Conservation (phyloP, 305 asterid species). For the Fraxinus baroniana region DNA sequence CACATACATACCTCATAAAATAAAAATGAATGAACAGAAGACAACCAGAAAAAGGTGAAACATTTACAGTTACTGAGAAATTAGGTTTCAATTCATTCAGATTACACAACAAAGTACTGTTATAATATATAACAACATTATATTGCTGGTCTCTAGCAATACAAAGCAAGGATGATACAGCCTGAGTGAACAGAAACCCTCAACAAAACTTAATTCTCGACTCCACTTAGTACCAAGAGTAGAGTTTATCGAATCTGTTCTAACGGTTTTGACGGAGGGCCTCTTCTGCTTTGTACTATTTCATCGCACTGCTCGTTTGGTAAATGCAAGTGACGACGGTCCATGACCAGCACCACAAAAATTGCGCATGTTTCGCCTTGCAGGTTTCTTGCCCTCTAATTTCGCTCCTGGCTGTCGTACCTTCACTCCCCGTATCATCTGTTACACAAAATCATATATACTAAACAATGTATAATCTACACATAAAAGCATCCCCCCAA, state of each 20-base stretch:
- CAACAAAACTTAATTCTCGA: slow-evolving; percentile 3
- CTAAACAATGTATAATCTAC: neutral
- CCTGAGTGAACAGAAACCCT: slow-evolving; percentile 5
- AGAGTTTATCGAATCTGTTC: neutral
- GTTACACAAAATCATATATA: slow-evolving; percentile 1
- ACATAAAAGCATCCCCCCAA: neutral
- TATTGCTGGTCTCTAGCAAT: slow-evolving; percentile 22
- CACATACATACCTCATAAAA: neutral
- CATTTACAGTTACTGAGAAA: neutral
- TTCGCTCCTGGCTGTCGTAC: slow-evolving; percentile 71
- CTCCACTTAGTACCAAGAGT: neutral
- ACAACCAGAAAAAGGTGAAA: neutral
- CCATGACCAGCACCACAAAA: slow-evolving; percentile 33
- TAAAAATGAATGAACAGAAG: neutral
- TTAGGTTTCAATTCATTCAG: neutral
- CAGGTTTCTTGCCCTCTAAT: slow-evolving; percentile 69
- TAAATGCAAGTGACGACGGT: slow-evolving; percentile 37
- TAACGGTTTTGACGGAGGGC: neutral
- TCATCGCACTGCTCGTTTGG: slow-evolving; percentile 48
- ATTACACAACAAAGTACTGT: neutral
- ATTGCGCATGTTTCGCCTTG: slow-evolving; percentile 47
- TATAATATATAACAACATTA: slow-evolving; percentile 28
- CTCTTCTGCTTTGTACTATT: neutral
- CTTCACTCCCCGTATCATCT: slow-evolving; percentile 98
- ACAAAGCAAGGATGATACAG: slow-evolving; percentile 9